Conservation (phyloP, 331 rosid genomes). For the Acacia concinna region DNA sequence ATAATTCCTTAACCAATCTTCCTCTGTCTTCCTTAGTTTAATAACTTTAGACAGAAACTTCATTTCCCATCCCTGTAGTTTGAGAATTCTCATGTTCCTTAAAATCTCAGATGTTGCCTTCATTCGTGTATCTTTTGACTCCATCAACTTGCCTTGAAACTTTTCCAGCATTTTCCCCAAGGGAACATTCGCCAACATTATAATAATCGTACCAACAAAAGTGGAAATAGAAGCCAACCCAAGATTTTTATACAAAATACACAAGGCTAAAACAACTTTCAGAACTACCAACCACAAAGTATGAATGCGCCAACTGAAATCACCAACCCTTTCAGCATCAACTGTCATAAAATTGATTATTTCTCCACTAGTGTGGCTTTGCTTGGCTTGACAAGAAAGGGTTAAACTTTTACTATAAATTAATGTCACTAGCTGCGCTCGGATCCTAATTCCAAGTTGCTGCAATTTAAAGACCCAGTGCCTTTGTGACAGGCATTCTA, state of each 20-base stretch:
- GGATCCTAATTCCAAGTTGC: slow-evolving; percentile 58
- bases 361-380: slow-evolving; percentile 68
- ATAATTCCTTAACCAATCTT: slow-evolving; percentile 60
- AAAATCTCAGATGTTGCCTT: slow-evolving; percentile 68
- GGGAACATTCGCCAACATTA: slow-evolving; percentile 74
- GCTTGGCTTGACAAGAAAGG: slow-evolving; percentile 69
- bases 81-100: slow-evolving; percentile 84
- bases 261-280: slow-evolving; percentile 56
- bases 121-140: slow-evolving; percentile 80
- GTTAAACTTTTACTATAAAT: slow-evolving; percentile 68
- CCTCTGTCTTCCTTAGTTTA: slow-evolving; percentile 57
- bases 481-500: slow-evolving; percentile 60
- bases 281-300: slow-evolving; percentile 61
- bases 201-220: slow-evolving; percentile 53
- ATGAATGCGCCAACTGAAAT: slow-evolving; percentile 58
- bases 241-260: slow-evolving; percentile 63
- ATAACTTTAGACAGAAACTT: slow-evolving; percentile 71
- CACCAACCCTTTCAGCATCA: slow-evolving; percentile 76
- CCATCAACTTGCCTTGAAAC: slow-evolving; percentile 74
- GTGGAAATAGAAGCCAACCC: slow-evolving; percentile 74
- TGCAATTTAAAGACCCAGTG: slow-evolving; percentile 64
- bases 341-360: slow-evolving; percentile 78
- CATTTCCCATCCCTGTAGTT: slow-evolving; percentile 92
- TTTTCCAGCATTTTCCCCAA: slow-evolving; percentile 63
- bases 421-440: slow-evolving; percentile 50